Base-by-base conservation (phyloP, 2,329 filamentous ascomycete genomes). In the Helotiales sp. region DNA sequence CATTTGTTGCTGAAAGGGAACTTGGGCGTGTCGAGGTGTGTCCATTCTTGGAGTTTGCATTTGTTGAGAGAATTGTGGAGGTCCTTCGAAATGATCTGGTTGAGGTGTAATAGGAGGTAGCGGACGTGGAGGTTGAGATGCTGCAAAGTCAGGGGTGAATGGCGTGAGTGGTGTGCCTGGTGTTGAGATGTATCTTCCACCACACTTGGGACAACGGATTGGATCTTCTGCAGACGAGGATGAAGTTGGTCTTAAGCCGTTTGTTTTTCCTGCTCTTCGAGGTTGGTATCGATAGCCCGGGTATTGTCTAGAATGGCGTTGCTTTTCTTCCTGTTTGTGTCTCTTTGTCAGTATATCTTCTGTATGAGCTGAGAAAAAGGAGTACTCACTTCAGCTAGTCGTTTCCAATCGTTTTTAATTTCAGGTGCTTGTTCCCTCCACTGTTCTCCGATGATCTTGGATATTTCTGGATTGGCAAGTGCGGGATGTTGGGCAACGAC, bases 281-380 rank as follows among this genome's bases (percentile, higher is more conserved):
- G 95, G 95, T 72, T 96, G 91, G 71, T 98, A 99, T 62, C 92
- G 87, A 75, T 99, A 99, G 64, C 91, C 89, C 2, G 95, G 95
- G 72, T 97, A 96, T 75, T 93, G 90, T 63, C 87, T 86, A 69
- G 91, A 88, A 73, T 99, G 95, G 17, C 90, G 88, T 60, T 86
- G 79, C 78, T 98, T 98, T 73, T 98, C 95, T 75, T 96, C 84
- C 85, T 88, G 65, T 40, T 54, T 49, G 22, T 53, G 12, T 53
- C 55, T 22, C 19, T 36, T 27, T 17, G 22, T 61, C 38, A 52
- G 44, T 25, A 47, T 25, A 48, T 3, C 24, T 12, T 31, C 15
- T 54, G 30, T 22, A n/a, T 4, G 52, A 46, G 10, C 4, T 19
- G 54, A 10, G 8, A n/a, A 25, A 60, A 49, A 59, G 51, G 40